A percentile compares a stretch with the other conserved stretches of the same genome.
Evolutionary conservation across 2,329 filamentous ascomycete species (phyloP).

Genomic region (Talaromyces funiculosus): DNA sequence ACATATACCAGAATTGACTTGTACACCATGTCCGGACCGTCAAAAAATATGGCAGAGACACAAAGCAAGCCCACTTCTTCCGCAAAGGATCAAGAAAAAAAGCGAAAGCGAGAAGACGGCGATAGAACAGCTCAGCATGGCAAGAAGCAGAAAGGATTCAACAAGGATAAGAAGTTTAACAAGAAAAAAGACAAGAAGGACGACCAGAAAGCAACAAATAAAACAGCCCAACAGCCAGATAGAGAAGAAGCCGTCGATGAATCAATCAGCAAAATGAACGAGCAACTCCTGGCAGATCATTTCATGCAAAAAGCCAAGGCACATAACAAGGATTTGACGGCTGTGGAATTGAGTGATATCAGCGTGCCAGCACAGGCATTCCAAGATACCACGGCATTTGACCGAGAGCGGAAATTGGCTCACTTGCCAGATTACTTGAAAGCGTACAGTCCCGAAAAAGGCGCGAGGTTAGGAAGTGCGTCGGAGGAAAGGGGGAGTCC

Average conservation of each 20-base stretch:
- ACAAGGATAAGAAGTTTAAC: slow-evolving; percentile 25
- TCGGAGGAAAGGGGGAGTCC: slow-evolving; percentile 65
- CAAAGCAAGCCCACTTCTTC: slow-evolving; percentile 21
- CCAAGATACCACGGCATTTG: slow-evolving; percentile 71
- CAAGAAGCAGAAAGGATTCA: slow-evolving; percentile 21
- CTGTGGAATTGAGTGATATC: slow-evolving; percentile 77
- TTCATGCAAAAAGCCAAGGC: slow-evolving; percentile 71
- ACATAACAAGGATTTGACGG: slow-evolving; percentile 74
- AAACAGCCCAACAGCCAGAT: slow-evolving; percentile 39
- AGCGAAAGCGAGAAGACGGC: slow-evolving; percentile 36
- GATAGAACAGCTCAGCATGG: slow-evolving; percentile 21
- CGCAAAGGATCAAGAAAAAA: slow-evolving; percentile 31
- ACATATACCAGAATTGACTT: neutral
- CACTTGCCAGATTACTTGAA: slow-evolving; percentile 77
- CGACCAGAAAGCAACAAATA: slow-evolving; percentile 7
- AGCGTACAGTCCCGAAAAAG: slow-evolving; percentile 48
- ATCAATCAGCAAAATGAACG: slow-evolving; percentile 76
- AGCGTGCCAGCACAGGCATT: slow-evolving; percentile 72
- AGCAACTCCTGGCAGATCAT: slow-evolving; percentile 75
- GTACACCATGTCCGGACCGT: neutral
- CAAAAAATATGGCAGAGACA: slow-evolving; percentile 19
- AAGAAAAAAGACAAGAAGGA: slow-evolving; percentile 22
- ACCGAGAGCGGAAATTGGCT: slow-evolving; percentile 58
- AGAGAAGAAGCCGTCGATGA: slow-evolving; percentile 71
- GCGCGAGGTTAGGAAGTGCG: slow-evolving; percentile 56